A percentile compares a stretch with the other conserved stretches of the same genome.
Conservation (phyloP, 495 filamentous ascomycete species). For the Xylaria cubensis region DNA sequence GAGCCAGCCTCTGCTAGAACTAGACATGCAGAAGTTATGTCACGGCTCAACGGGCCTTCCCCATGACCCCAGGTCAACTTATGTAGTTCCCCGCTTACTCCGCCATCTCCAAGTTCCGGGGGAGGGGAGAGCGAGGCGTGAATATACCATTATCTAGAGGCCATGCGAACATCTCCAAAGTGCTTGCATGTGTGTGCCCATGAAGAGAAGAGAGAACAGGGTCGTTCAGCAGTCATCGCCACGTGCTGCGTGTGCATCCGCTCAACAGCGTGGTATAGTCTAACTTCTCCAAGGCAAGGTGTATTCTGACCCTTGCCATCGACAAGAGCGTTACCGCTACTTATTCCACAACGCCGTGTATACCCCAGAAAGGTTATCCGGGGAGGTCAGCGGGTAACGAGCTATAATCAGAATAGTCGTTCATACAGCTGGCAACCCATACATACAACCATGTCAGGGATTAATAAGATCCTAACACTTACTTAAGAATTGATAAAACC, state of each 20-base stretch:
- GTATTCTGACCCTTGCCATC: constrained; percentile 11
- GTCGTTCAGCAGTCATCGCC: not conserved
- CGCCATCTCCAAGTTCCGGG: constrained; percentile 1
- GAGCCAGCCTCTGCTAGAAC: not conserved
- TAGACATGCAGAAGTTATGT: not conserved
- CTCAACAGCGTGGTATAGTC: not conserved
- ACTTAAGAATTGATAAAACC: not conserved
- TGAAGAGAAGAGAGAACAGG: not conserved
- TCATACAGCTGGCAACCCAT: not conserved
- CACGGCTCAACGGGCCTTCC: not conserved
- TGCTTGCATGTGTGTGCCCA: constrained; percentile 14
- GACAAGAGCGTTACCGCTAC: not conserved
- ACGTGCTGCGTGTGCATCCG: constrained; percentile 9
- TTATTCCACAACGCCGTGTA: not conserved
- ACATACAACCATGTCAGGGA: not conserved
- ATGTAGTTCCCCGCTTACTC: constrained; percentile 20
- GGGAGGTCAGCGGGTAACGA: not conserved
- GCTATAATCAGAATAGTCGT: constrained; percentile 13
- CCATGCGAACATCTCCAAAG: not conserved
- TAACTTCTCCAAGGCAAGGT: not conserved
- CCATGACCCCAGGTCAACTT: constrained; percentile 3
- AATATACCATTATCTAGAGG: not conserved
- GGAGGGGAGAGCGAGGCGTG: not conserved
- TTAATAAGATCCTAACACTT: not conserved
- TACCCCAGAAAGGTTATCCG: constrained; percentile 8